Evolutionary conservation across 352 stramenopile species (phyloP).

Genomic region (Globisporangium abappressorium): DNA sequence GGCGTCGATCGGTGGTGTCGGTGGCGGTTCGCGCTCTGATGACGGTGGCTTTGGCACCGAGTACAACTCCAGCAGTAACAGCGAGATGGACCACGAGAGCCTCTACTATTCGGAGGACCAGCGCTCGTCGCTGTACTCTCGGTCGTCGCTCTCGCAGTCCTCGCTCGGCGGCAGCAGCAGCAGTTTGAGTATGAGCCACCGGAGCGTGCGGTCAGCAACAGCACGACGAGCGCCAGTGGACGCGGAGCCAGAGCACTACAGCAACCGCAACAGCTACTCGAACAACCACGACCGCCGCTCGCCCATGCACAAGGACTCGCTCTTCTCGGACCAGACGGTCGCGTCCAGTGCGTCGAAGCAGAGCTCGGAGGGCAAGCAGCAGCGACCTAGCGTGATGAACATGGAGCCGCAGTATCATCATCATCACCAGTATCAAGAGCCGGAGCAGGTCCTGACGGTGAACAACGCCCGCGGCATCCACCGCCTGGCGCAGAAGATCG

Average conservation of each 20-base stretch:
- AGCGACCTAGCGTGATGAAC: neutral
- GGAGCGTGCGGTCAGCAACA: conserved; percentile 1
- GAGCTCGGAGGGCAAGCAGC: conserved; percentile 15
- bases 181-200: neutral
- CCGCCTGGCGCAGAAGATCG: conserved; percentile 45
- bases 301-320: conserved; percentile 17
- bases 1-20: conserved; percentile 22
- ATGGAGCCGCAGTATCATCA: conserved; percentile 1
- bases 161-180: conserved; percentile 10
- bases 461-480: conserved; percentile 43
- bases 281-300: conserved; percentile 3
- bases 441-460: conserved; percentile 24
- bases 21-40: conserved; percentile 6
- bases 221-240: neutral
- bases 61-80: conserved; percentile 10
- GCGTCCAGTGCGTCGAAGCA: conserved; percentile 18
- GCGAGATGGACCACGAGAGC: conserved; percentile 8
- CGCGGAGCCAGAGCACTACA: neutral
- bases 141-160: conserved; percentile 14
- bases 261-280: neutral
- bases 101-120: conserved; percentile 5
- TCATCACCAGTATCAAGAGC: neutral
- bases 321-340: conserved; percentile 17
- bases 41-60: conserved; percentile 3
- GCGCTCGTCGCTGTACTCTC: conserved; percentile 11